Evolutionary conservation across 768 basidiomycete genomes (phyloP).

Genomic region (Tulasnella sp.): DNA sequence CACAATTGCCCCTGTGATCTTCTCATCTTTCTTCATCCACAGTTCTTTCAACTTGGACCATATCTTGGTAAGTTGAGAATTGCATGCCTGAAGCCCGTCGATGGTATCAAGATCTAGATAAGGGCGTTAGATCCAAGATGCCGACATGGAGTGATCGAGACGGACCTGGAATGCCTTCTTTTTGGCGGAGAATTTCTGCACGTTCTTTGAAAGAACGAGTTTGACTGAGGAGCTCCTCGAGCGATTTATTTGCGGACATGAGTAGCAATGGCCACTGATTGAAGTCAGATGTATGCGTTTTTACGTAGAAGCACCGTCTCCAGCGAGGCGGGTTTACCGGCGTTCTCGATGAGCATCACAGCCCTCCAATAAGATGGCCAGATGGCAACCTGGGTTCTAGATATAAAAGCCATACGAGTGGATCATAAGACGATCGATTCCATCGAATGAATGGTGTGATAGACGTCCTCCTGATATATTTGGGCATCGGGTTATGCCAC

Average conservation of each 20-base stretch:
- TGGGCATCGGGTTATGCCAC: too few relatives aligned
- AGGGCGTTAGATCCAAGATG: background rate
- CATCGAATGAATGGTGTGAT: too few relatives aligned
- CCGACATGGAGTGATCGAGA: background rate
- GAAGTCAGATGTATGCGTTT: too few relatives aligned
- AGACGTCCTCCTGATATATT: too few relatives aligned
- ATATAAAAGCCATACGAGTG: too few relatives aligned
- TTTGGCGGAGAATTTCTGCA: background rate
- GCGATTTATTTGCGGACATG: background rate
- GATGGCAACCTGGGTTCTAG: too few relatives aligned
- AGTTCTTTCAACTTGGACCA: conserved; percentile 10
- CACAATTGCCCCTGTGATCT: conserved; percentile 1
- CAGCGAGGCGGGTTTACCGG: too few relatives aligned
- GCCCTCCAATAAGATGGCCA: too few relatives aligned
- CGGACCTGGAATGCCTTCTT: conserved; percentile 3
- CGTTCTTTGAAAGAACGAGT: background rate
- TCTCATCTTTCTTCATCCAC: conserved; percentile 9
- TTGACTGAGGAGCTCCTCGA: background rate
- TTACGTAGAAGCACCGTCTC: too few relatives aligned
- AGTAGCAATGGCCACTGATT: too few relatives aligned
- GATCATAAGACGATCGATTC: too few relatives aligned
- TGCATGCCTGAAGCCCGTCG: background rate
- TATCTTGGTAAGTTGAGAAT: background rate
- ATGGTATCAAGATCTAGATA: conserved; percentile 7
- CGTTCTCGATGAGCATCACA: too few relatives aligned